These are phyloP conservation scores for Sergeia podlipaevii DNA, from an alignment of 208 protist species.

Conservation along the genomic window DNA sequence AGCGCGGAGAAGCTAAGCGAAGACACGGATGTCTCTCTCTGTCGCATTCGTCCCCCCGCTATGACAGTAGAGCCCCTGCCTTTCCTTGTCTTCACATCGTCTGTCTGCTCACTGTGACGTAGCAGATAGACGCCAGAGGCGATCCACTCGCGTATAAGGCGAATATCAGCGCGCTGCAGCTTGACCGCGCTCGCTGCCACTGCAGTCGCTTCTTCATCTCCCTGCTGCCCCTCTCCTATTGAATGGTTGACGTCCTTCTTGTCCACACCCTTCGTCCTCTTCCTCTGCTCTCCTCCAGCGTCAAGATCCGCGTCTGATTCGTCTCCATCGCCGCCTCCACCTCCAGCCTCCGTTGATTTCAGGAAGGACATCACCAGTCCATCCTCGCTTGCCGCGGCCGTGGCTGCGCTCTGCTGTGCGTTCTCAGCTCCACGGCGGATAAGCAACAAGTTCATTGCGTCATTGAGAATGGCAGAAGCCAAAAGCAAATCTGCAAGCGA, in stretches of 20 bases:
- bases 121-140: background rate
- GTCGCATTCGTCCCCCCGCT: too few relatives aligned
- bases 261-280: too few relatives aligned
- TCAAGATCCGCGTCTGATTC: too few relatives aligned
- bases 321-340: too few relatives aligned
- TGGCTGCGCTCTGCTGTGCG: background rate
- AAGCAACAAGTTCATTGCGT: conserved; percentile 30
- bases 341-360: background rate
- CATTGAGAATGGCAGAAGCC: conserved; percentile 52
- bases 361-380: conserved; percentile 1
- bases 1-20: too few relatives aligned
- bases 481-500: conserved; percentile 42
- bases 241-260: background rate
- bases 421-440: background rate
- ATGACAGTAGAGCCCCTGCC: too few relatives aligned
- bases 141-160: conserved; percentile 15
- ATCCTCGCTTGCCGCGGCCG: background rate
- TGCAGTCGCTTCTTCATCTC: too few relatives aligned
- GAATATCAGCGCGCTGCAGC: conserved; percentile 7
- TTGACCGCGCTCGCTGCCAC: background rate
- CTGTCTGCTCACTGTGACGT: background rate
- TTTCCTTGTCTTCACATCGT: background rate
- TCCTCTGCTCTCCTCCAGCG: too few relatives aligned
- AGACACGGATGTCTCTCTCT: too few relatives aligned
- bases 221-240: conserved; percentile 1